Base-by-base conservation (phyloP, 306 rosid species). In the Cucumis melo region DNA sequence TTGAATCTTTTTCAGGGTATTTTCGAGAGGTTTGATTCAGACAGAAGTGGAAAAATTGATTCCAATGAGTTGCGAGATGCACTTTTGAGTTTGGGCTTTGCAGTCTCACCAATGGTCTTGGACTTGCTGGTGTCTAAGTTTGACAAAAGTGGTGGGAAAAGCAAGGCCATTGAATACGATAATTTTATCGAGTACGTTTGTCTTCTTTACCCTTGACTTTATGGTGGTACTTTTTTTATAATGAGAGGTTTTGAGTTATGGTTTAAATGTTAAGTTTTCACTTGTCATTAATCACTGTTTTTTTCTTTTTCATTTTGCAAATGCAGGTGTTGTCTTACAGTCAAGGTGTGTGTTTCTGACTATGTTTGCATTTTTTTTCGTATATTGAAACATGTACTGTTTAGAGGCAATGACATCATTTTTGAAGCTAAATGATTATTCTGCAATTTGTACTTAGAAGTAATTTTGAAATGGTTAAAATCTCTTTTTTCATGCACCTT, bases 241-340 rank as follows among this genome's bases (percentile, higher is more conserved):
- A 65, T 65, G 23, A 64, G 46, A 63, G 72, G 7, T 64, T 64
- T 1, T n/a, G 12, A 21, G 34, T 41, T 24, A 67, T n/a, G 6
- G n/a, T 68, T 41, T 4, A 62, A 62, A n/a, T 42, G 36, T 67
- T 10, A 44, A 34, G 34, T 3, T 39, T 53, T 8, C 42, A 48
- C 56, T 16, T 51, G 1, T 5, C 56, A 51, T 77, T 42, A 41
- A 38, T 36, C 64, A 38, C 21, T 82, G 10, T 67, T 7, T 34
- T 19, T 51, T 34, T 53, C 36, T 32, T 83, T 75, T 79, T 84
- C 75, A 75, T 74, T 41, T 79, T 84, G 76, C 89, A 77, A 68
- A 78, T 86, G 83, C 90, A 94, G 99, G 96, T 94, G 99, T 64
- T 94, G 96, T 80, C 95, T 94, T 60, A 94, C 98, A 58, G 99